These are phyloP conservation scores for Astrocystis sublimbata DNA, from an alignment of 495 filamentous ascomycete genomes.

Conservation along the genomic window DNA sequence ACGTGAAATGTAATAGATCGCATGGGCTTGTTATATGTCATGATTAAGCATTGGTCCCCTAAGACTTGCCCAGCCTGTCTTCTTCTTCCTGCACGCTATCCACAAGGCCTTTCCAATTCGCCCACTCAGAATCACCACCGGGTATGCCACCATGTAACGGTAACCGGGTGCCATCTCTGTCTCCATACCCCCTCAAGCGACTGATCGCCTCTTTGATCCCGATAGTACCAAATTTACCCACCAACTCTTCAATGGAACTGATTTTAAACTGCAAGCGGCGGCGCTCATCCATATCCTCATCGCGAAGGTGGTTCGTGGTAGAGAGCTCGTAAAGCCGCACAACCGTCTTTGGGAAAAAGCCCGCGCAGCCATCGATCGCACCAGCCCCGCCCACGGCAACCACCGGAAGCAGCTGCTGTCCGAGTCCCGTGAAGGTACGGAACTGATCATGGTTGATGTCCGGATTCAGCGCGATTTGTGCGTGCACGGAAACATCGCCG, in stretches of 20 bases:
- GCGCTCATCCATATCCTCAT: constrained; percentile 39
- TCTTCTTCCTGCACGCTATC: constrained; percentile 29
- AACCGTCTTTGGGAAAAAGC: constrained; percentile 61
- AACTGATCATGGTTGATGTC: constrained; percentile 54
- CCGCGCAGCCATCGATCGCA: constrained; percentile 64
- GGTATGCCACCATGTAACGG: constrained; percentile 54
- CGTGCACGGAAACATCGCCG: constrained; percentile 61
- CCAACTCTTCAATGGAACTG: constrained; percentile 58
- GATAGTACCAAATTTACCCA: constrained; percentile 56
- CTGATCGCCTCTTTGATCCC: constrained; percentile 65
- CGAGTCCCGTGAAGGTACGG: constrained; percentile 63
- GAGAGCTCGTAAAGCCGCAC: constrained; percentile 55
- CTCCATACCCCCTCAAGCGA: constrained; percentile 55
- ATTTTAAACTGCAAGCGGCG: constrained; percentile 57
- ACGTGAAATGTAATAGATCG: too few relatives aligned
- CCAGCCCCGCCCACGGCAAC: constrained; percentile 60
- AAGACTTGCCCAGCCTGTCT: constrained; percentile 12
- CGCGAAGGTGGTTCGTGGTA: constrained; percentile 32
- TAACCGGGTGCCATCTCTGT: constrained; percentile 55
- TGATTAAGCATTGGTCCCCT: too few relatives aligned
- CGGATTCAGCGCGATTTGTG: constrained; percentile 56
- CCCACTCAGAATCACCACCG: constrained; percentile 42
- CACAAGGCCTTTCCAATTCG: constrained; percentile 24
- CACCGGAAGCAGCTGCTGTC: constrained; percentile 64
- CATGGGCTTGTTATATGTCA: too few relatives aligned